Conservation (phyloP, 768 basidiomycete genomes). For the Macrolepiota albuminosa region DNA sequence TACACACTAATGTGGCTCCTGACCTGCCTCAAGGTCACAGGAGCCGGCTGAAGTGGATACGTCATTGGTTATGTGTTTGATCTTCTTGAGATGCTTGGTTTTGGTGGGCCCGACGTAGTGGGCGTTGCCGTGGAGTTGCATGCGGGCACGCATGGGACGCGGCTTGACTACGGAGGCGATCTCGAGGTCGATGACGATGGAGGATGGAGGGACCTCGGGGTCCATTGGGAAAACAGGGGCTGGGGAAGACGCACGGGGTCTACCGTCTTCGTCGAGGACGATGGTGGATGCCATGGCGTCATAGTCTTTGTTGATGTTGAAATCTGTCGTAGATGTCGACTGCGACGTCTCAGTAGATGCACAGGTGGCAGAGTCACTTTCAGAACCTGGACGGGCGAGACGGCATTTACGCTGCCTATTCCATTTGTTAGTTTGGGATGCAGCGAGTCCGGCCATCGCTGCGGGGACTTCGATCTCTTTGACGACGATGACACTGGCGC, state of each 20-base stretch:
- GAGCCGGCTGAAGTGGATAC: constrained; percentile 39
- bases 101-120: constrained; percentile 27
- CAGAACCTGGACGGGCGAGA: constrained; percentile 19
- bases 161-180: constrained; percentile 74
- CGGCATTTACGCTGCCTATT: constrained; percentile 32
- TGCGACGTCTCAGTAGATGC: constrained; percentile 29
- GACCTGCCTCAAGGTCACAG: constrained; percentile 18
- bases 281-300: constrained; percentile 28
- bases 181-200: constrained; percentile 50
- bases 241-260: constrained; percentile 16
- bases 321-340: constrained; percentile 31
- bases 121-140: constrained; percentile 23
- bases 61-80: constrained; percentile 24
- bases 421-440: constrained; percentile 32
- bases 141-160: constrained; percentile 48
- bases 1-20: constrained; percentile 18
- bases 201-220: constrained; percentile 25
- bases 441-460: constrained; percentile 37
- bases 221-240: constrained; percentile 48
- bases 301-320: constrained; percentile 28
- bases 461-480: constrained; percentile 81
- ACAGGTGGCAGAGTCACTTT: constrained; percentile 21
- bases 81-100: constrained; percentile 35
- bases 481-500: constrained; percentile 86
- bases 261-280: constrained; percentile 19